A percentile compares a stretch with the other conserved stretches of the same genome.
Evolutionary conservation across 768 basidiomycete genomes (phyloP).

Genomic region (Suillus decipiens): DNA sequence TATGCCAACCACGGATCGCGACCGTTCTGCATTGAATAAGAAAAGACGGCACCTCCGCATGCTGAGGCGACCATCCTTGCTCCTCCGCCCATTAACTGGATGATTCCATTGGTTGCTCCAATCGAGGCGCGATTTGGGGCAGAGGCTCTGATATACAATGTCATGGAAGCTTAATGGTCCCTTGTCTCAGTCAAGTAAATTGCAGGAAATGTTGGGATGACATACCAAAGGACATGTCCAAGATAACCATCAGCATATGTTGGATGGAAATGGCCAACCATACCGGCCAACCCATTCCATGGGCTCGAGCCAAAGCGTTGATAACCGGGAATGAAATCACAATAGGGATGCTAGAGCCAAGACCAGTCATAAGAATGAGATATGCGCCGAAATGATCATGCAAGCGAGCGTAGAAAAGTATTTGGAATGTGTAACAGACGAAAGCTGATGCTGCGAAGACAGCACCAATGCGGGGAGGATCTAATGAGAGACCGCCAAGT

Average conservation of each 20-base stretch:
- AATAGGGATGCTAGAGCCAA: slow-evolving; percentile 29
- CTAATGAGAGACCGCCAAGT: slow-evolving; percentile 29
- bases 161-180: not conserved
- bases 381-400: slow-evolving; percentile 57
- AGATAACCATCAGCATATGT: slow-evolving; percentile 19
- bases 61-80: not conserved
- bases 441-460: slow-evolving; percentile 28
- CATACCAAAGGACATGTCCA: slow-evolving; percentile 34
- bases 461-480: slow-evolving; percentile 32
- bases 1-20: not conserved
- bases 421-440: slow-evolving; percentile 48
- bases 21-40: not conserved
- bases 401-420: slow-evolving; percentile 61
- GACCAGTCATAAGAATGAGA: slow-evolving; percentile 28
- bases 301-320: slow-evolving; percentile 25
- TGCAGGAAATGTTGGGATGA: too few species aligned
- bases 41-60: not conserved
- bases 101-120: not conserved
- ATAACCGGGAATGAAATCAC: slow-evolving; percentile 35
- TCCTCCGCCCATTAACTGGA: not conserved
- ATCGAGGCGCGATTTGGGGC: not conserved
- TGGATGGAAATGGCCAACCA: slow-evolving; percentile 33
- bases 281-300: slow-evolving; percentile 21
- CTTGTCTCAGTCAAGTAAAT: not conserved
- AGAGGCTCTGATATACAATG: slow-evolving; percentile 6